phyloP scores from a whole-genome alignment of 306 rosid species.

The Cucurbita pepo region DNA sequence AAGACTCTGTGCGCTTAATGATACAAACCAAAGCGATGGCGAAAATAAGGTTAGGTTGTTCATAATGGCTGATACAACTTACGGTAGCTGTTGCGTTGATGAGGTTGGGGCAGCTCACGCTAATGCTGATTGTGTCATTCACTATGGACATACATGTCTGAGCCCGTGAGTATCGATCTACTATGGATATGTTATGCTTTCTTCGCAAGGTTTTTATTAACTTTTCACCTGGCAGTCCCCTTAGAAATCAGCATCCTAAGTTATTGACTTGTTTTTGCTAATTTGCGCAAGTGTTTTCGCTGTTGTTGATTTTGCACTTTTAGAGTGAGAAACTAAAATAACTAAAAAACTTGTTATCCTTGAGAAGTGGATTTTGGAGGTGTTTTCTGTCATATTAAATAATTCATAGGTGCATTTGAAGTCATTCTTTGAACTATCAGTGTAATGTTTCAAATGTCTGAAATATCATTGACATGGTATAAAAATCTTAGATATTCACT shows the following conservation, averaged over 20 bases:
- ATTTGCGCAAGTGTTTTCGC: not conserved
- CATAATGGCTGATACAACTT: constrained; percentile 82
- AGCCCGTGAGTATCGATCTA: constrained; percentile 53
- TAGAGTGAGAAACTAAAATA: not conserved
- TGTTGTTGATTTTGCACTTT: not conserved
- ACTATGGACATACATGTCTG: constrained; percentile 85
- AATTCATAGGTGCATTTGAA: not conserved
- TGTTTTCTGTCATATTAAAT: not conserved
- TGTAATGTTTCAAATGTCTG: not conserved
- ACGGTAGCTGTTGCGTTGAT: constrained; percentile 87
- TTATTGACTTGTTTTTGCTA: not conserved
- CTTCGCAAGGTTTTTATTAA: not conserved
- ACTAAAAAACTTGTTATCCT: not conserved
- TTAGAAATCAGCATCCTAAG: not conserved
- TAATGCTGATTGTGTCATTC: constrained; percentile 61
- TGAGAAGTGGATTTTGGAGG: not conserved
- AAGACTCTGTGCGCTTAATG: constrained; percentile 22
- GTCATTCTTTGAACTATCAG: not conserved
- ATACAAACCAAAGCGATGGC: constrained; percentile 5
- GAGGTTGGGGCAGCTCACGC: constrained; percentile 83
- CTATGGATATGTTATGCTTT: not conserved
- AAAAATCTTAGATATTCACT: not conserved
- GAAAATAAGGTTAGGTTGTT: constrained; percentile 30
- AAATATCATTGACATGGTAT: not conserved
- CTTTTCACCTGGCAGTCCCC: not conserved